Percentiles rank a stretch among this genome's conserved stretches.
phyloP scores from a whole-genome alignment of 208 protist species.

The Porcisia hertigi region DNA sequence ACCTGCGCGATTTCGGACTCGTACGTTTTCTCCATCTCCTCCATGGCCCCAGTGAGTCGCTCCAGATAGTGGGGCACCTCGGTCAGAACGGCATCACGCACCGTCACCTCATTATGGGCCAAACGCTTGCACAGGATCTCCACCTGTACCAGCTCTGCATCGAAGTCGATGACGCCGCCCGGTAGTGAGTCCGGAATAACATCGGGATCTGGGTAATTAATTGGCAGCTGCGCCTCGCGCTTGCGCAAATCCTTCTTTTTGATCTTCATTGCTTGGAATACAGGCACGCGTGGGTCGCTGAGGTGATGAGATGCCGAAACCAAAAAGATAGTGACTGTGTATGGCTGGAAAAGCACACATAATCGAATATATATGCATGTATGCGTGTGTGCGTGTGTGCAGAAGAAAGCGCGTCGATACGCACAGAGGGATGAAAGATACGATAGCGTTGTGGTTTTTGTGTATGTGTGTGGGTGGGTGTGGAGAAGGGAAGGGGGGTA shows the following conservation, averaged over 20 bases:
- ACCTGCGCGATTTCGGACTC: slow-evolving; percentile 39
- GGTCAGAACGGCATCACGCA: slow-evolving; percentile 72
- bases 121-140: slow-evolving; percentile 82
- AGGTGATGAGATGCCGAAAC: neutral
- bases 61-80: slow-evolving; percentile 72
- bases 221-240: slow-evolving; percentile 84
- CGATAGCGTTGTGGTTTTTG: neutral
- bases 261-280: slow-evolving; percentile 66
- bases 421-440: slow-evolving; percentile 9
- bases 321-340: neutral
- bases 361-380: too few relatives aligned
- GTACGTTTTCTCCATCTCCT: slow-evolving; percentile 52
- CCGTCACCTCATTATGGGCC: slow-evolving; percentile 83
- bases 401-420: neutral
- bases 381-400: neutral
- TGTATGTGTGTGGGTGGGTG: neutral
- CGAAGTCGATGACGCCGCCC: slow-evolving; percentile 51
- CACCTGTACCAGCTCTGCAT: slow-evolving; percentile 64
- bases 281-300: neutral
- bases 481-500: neutral
- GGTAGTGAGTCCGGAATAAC: slow-evolving; percentile 51
- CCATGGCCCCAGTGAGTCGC: slow-evolving; percentile 42
- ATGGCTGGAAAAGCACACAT: neutral
- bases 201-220: slow-evolving; percentile 85
- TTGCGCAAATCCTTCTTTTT: slow-evolving; percentile 91